These are phyloP conservation scores for Bipolaris zeicola DNA, from an alignment of 2,329 filamentous ascomycete genomes.

Conservation along the genomic window DNA sequence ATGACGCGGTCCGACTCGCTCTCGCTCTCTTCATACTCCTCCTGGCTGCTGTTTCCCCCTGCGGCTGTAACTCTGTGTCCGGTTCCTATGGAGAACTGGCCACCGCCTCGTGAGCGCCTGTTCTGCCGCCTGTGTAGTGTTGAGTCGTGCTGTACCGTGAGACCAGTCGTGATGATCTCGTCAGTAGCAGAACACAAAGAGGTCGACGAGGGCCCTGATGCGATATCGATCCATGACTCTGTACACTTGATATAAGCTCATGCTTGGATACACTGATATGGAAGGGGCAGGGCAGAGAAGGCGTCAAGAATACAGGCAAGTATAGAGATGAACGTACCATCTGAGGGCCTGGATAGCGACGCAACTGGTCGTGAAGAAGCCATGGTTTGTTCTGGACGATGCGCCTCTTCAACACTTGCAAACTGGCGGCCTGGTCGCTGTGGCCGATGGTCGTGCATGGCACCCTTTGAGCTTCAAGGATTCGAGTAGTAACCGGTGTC, in stretches of 20 bases:
- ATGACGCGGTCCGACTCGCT: conserved; percentile 79
- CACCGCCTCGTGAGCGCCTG: conserved; percentile 46
- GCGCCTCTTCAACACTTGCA: conserved; percentile 22
- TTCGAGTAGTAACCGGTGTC: not conserved
- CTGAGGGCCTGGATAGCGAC: conserved; percentile 34
- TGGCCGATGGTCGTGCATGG: conserved; percentile 39
- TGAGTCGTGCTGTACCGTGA: conserved; percentile 72
- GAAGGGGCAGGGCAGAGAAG: not conserved
- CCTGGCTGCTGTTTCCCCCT: conserved; percentile 78
- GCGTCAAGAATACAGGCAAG: not conserved
- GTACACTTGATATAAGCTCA: conserved; percentile 31
- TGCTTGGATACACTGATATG: not conserved
- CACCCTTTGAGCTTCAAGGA: conserved; percentile 2
- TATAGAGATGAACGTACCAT: conserved; percentile 26
- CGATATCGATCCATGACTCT: conserved; percentile 97
- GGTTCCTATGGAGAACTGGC: conserved; percentile 42
- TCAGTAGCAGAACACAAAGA: conserved; percentile 84
- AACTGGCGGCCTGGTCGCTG: conserved; percentile 29
- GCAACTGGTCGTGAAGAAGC: conserved; percentile 24
- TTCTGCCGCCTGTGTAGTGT: conserved; percentile 65
- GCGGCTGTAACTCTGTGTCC: conserved; percentile 52
- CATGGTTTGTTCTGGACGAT: conserved; percentile 27
- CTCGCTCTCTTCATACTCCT: conserved; percentile 93
- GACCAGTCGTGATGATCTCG: conserved; percentile 88
- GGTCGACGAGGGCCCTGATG: conserved; percentile 90